Evolutionary conservation across 2,329 filamentous ascomycete genomes (phyloP), one percentile per base, ranked within the genome.

Genomic region (Botrytis tulipae): DNA sequence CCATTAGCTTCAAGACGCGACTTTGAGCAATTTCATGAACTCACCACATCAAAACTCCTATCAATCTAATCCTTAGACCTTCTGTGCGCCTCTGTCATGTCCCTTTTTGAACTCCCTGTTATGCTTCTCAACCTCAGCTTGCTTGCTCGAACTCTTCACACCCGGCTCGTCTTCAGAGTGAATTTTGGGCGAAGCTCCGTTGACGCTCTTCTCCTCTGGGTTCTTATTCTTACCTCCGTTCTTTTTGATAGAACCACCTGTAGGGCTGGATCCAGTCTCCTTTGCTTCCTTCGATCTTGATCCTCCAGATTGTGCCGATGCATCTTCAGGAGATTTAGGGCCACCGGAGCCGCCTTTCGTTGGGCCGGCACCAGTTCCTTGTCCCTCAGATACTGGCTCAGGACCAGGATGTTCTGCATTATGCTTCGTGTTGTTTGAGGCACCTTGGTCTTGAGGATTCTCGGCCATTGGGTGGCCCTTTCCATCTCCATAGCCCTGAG

Each of bases 121-220:
- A 78, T 91, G 89, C 80, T 84, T 79, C 70, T 89, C 84, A 25
- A 90, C 88, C 81, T 90, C 88, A 61, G 82, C 82, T 80, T 86
- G 83, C 81, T 89, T 86, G 79, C 87, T 86, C 73, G 82, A 69
- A 70, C 73, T 77, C 6, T 70, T 65, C 3, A 70, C 66, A 40
- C 73, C 75, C 40, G 77, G 75, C 59, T 82, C 78, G 44, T 71
- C 65, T 32, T 72, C 54, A 8, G 75, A 71, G 40, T 74, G 51
- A 20, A 78, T 74, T 65, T 76, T 77, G 6, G 78, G 76, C 37
- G 72, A 71, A 22, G 69, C 44, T 25, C 73, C 74, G 4, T 72
- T 25, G 48, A 72, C 48, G 8, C 48, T 72, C 6, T 57, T 72
- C 22, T 72, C 40, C 25, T 44, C 6, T n/a, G 40, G 51, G 0